These are phyloP conservation scores for Penicillium hesseltinei DNA, from an alignment of 2,329 filamentous ascomycete species.

Conservation along the genomic window DNA sequence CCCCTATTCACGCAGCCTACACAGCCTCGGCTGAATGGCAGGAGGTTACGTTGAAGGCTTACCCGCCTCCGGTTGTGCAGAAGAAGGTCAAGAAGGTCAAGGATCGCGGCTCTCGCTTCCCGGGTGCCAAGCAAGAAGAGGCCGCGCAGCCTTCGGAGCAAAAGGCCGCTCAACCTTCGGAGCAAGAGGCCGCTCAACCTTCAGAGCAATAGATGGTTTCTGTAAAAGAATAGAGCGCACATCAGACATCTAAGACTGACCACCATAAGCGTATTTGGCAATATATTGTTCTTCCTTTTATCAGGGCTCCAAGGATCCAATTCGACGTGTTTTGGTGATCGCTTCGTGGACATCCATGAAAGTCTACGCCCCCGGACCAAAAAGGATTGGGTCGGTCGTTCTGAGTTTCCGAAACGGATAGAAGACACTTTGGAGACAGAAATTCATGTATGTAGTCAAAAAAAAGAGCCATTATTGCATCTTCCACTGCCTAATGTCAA, in stretches of 20 bases:
- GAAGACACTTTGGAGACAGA: background rate
- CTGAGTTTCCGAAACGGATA: background rate
- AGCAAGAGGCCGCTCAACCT: background rate
- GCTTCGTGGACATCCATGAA: background rate
- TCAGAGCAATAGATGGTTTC: background rate
- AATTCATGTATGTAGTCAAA: background rate
- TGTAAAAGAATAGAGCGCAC: background rate
- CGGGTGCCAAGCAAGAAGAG: conserved; percentile 13
- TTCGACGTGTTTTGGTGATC: background rate
- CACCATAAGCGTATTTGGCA: background rate
- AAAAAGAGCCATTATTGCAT: background rate
- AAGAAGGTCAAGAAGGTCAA: conserved; percentile 76
- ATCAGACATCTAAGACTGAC: background rate
- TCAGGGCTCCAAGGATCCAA: background rate
- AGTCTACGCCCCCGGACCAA: background rate
- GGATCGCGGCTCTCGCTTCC: conserved; percentile 66
- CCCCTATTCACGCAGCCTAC: conserved; percentile 74
- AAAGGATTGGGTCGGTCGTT: background rate
- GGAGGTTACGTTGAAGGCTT: conserved; percentile 71
- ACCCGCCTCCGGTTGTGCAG: conserved; percentile 65
- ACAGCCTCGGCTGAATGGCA: conserved; percentile 75
- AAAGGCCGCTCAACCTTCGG: background rate
- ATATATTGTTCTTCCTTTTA: background rate
- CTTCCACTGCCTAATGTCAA: background rate
- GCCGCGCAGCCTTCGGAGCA: background rate